Base-by-base conservation (phyloP, 805 yeast species). In the Metschnikowia continentalis region DNA sequence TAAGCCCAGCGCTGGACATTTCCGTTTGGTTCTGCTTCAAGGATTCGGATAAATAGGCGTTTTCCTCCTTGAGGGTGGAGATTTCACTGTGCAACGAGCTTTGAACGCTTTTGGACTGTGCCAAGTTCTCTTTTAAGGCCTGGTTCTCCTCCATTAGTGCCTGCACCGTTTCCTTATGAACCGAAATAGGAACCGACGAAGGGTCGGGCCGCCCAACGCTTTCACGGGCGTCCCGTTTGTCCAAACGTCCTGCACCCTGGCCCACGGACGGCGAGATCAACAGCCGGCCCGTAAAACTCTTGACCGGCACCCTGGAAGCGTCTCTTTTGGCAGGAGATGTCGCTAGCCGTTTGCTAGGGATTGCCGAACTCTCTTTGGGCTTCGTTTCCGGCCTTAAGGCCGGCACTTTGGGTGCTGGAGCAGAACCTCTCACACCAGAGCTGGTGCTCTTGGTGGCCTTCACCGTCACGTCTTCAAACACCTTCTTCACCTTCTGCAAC, bases 261-360 rank as follows among this genome's bases (percentile, higher is more conserved):
- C 57, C 47, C 14, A 61, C 14, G 3, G 52, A 38, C 1, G 68
- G 57, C 3, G 71, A 59, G 0, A 68, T 59, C 14, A 77, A 63
- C 13, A 79, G 70, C 54, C 80, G 68, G 1, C 75, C 76, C 0
- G 80, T 71, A 30, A 76, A 61, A 1, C 78, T 68, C 40, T 74
- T 66, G 23, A 36, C 57, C 1, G 72, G 61, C 5, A 61, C 60
- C 49, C 67, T 73, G 15, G 61, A 54, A 20, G 15, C 13, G 7
- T 42, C 46, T 20, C 46, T 32, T 8, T 42, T 42, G 14, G 82
- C 75, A 0, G 92, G 92, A 0, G 91, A 86, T 0, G 88, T 73
- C 0, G 92, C 88, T 0, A 79, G 77, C 54, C 94, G 73, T 59
- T 86, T 86, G 2, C 86, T 74, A 3, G 91, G 91, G 17, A 85